These are phyloP conservation scores for Paraconiothyrium brasiliense DNA, from an alignment of 2,329 filamentous ascomycete species.

Conservation along the genomic window DNA sequence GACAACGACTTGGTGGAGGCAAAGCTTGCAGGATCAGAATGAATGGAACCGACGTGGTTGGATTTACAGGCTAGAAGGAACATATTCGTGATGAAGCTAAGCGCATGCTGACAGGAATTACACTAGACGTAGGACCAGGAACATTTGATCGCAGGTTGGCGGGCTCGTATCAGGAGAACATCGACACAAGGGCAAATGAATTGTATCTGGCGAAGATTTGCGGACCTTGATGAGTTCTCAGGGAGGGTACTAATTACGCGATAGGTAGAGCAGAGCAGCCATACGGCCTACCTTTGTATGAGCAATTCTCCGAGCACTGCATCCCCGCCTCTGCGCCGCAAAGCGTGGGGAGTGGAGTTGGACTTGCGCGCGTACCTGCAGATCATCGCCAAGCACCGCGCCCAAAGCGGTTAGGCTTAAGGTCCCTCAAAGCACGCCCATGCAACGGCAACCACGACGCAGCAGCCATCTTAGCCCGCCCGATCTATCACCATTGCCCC, in stretches of 20 bases:
- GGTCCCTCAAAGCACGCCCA: conserved; percentile 1
- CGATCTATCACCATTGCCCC: conserved; percentile 24
- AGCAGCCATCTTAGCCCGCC: conserved; percentile 24
- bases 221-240: neutral
- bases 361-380: conserved; percentile 4
- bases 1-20: neutral
- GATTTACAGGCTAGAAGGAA: neutral
- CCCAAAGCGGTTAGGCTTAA: neutral
- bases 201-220: neutral
- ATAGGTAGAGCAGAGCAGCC: neutral
- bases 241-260: neutral
- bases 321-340: conserved; percentile 5
- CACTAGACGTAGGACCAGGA: neutral
- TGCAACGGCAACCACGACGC: conserved; percentile 9
- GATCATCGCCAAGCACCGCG: neutral
- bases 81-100: neutral
- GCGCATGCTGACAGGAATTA: too few species aligned
- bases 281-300: too few species aligned
- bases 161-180: neutral
- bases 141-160: neutral
- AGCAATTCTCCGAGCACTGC: conserved; percentile 4
- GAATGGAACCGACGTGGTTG: neutral
- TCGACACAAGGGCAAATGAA: neutral
- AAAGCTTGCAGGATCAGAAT: neutral
- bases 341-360: neutral